These are phyloP conservation scores for Trametes punicea DNA, from an alignment of 768 basidiomycete species.

Conservation along the genomic window DNA sequence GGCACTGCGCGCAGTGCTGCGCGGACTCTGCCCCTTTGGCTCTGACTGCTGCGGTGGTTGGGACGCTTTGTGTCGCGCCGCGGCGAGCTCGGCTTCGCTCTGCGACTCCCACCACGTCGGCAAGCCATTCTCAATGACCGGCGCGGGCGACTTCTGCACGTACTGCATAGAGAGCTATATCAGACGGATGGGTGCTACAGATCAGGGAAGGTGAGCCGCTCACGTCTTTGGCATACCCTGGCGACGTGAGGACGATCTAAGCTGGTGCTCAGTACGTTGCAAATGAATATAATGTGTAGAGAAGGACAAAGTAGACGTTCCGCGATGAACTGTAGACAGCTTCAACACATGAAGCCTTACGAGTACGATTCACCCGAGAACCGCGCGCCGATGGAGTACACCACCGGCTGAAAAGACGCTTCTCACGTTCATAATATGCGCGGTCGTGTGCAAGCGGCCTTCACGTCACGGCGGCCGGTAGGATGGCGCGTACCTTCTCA, in stretches of 20 bases:
- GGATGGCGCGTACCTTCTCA: conserved; percentile 47
- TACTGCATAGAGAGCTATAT: conserved; percentile 19
- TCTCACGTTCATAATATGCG: no score
- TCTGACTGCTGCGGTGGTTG: neutral
- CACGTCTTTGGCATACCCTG: conserved; percentile 69
- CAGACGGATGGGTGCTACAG: neutral
- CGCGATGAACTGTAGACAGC: no score
- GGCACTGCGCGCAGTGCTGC: neutral
- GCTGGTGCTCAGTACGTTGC: neutral
- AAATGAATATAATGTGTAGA: neutral
- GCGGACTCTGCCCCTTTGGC: neutral
- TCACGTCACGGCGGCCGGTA: neutral
- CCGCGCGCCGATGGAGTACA: no score
- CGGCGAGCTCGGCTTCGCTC: conserved; percentile 21
- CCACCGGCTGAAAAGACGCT: no score
- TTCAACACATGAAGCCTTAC: no score
- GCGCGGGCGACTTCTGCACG: conserved; percentile 25
- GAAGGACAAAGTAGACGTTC: no score
- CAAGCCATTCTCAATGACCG: conserved; percentile 14
- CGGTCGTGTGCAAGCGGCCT: no score
- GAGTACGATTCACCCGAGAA: no score
- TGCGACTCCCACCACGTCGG: conserved; percentile 27
- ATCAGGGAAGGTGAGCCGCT: conserved; percentile 29
- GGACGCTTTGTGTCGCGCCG: conserved; percentile 14
- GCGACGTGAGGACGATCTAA: conserved; percentile 63